Conservation (phyloP, 192 early-diverging fungal species). For the Phlyctochytrium planicorne region DNA sequence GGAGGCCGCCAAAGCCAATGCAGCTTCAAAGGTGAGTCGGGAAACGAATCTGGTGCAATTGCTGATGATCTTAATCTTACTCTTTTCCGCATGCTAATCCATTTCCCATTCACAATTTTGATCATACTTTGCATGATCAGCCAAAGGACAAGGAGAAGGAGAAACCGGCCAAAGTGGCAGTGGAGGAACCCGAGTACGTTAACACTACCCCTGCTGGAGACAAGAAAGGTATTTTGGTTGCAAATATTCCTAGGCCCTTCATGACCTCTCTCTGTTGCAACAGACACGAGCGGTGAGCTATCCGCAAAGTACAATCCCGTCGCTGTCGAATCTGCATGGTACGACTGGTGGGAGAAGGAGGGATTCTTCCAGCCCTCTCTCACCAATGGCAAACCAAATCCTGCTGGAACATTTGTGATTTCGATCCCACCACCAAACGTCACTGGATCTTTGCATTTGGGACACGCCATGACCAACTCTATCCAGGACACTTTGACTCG, state of each 20-base stretch:
- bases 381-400: conserved; percentile 67
- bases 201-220: conserved; percentile 84
- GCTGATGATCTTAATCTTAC: background rate
- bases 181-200: conserved; percentile 63
- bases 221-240: conserved; percentile 69
- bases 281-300: conserved; percentile 74
- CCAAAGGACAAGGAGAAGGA: conserved; percentile 57
- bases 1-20: conserved; percentile 24
- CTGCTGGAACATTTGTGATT: conserved; percentile 85
- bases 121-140: background rate
- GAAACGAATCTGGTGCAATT: background rate
- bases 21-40: conserved; percentile 11
- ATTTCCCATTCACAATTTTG: conserved; percentile 1
- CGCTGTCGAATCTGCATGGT: conserved; percentile 95
- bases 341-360: conserved; percentile 95
- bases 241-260: background rate
- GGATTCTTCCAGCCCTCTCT: conserved; percentile 87
- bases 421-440: conserved; percentile 99
- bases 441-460: conserved; percentile 92
- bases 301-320: conserved; percentile 81
- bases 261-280: conserved; percentile 2
- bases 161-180: conserved; percentile 54
- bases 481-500: conserved; percentile 93
- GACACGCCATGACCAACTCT: conserved; percentile 89
- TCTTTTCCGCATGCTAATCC: conserved; percentile 20